phyloP scores from a whole-genome alignment of 2,329 filamentous ascomycete genomes.

The Nemania sp. region DNA sequence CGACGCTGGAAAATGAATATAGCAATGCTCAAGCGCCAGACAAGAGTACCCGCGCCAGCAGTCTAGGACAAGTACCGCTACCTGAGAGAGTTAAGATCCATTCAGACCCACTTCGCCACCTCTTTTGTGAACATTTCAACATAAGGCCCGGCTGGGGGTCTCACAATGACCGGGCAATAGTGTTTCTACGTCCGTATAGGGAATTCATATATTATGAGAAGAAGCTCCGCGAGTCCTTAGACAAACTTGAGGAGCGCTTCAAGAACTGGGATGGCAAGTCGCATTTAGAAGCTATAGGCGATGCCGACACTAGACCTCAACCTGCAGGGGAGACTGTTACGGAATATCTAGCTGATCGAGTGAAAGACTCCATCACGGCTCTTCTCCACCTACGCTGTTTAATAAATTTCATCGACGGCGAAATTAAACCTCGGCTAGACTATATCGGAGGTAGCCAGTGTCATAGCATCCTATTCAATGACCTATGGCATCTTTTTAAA shows the following conservation, averaged over 20 bases:
- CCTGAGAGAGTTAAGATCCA: conserved; percentile 2
- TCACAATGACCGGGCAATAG: not conserved
- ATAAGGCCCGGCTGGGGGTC: too few relatives aligned
- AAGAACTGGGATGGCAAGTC: not conserved
- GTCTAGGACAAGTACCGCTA: not conserved
- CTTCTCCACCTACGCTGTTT: conserved; percentile 37
- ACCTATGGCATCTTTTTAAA: conserved; percentile 50
- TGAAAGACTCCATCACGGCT: not conserved
- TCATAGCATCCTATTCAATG: conserved; percentile 40
- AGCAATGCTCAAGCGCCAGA: too few relatives aligned
- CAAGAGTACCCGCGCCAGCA: not conserved
- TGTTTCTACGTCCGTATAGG: not conserved
- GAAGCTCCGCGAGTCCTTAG: not conserved
- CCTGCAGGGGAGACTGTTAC: not conserved
- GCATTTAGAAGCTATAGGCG: not conserved
- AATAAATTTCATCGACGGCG: conserved; percentile 38
- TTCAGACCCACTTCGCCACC: not conserved
- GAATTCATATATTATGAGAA: not conserved
- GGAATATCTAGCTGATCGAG: not conserved
- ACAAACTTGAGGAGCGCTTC: not conserved
- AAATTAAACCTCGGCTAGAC: conserved; percentile 22
- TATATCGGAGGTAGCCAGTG: conserved; percentile 31
- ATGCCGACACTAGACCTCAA: not conserved
- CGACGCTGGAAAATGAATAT: not conserved
- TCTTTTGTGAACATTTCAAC: not conserved